phyloP scores from a whole-genome alignment of 306 rosid genomes.

The Rosa rugosa region DNA sequence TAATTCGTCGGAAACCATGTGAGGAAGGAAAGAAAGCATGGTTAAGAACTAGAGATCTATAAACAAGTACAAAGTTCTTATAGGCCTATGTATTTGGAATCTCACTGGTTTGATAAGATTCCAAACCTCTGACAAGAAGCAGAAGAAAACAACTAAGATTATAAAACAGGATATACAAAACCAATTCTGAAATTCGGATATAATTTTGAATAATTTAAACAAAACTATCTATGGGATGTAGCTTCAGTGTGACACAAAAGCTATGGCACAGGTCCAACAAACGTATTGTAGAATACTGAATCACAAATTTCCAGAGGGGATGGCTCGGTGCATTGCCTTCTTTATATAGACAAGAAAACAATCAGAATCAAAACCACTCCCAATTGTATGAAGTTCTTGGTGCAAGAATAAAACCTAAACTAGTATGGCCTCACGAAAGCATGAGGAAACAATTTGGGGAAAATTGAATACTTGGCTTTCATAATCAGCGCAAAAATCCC shows the following conservation, averaged over 20 bases:
- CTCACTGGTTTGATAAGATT: neutral
- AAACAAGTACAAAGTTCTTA: neutral
- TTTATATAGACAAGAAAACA: constrained; percentile 15
- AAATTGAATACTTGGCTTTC: constrained; percentile 51
- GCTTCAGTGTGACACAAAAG: constrained; percentile 3
- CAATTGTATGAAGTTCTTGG: neutral
- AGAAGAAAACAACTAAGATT: neutral
- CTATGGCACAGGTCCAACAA: constrained; percentile 4
- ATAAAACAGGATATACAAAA: neutral
- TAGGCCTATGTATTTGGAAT: neutral
- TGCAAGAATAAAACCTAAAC: constrained; percentile 16
- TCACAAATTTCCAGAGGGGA: neutral
- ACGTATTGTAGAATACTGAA: constrained; percentile 2
- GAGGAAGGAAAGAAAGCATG: no score
- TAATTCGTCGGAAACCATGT: no score
- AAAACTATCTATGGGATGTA: neutral
- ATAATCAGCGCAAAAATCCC: constrained; percentile 58
- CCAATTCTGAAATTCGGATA: neutral
- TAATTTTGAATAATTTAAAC: neutral
- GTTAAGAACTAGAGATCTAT: neutral
- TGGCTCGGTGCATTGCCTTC: constrained; percentile 15
- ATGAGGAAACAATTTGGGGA: constrained; percentile 54
- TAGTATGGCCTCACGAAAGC: constrained; percentile 40
- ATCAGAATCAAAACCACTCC: constrained; percentile 8
- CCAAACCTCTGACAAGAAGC: neutral